Percentiles rank a stretch among this genome's conserved stretches.
Conservation (phyloP, 768 basidiomycete species). For the Leccinum variicolor region DNA sequence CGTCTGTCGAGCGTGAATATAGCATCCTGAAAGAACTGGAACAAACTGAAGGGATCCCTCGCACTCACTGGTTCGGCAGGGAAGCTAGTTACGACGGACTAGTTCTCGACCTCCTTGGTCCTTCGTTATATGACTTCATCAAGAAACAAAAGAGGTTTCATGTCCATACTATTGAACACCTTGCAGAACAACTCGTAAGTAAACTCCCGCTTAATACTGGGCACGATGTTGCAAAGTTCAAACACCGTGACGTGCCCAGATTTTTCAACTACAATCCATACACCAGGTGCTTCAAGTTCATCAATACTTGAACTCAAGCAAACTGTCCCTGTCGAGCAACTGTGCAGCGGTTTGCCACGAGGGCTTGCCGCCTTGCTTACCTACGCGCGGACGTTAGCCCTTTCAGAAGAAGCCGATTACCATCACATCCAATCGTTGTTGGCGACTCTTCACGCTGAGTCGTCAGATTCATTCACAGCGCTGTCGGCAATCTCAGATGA, state of each 20-base stretch:
- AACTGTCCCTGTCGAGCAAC: background rate
- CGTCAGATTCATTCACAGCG: too few relatives aligned
- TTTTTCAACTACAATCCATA: background rate
- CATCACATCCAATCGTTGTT: too few relatives aligned
- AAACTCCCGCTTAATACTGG: background rate
- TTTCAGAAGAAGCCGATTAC: background rate
- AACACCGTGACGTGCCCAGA: background rate
- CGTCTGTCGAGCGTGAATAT: background rate
- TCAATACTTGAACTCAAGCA: background rate
- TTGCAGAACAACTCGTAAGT: background rate
- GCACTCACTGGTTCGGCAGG: background rate
- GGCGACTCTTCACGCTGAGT: too few relatives aligned
- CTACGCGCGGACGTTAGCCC: background rate
- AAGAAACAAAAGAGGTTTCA: background rate
- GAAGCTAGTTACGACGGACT: background rate
- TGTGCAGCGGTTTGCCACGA: background rate
- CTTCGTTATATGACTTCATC: background rate
- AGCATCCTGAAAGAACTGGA: background rate
- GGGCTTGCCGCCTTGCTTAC: background rate
- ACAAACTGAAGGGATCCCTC: background rate
- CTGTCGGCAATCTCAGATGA: too few relatives aligned
- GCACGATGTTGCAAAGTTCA: background rate
- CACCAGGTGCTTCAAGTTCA: slow-evolving; percentile 1
- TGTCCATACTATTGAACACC: background rate
- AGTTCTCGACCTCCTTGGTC: background rate